Evolutionary conservation across 2,329 filamentous ascomycete genomes (phyloP).

Genomic region (Epichloe aotearoae): DNA sequence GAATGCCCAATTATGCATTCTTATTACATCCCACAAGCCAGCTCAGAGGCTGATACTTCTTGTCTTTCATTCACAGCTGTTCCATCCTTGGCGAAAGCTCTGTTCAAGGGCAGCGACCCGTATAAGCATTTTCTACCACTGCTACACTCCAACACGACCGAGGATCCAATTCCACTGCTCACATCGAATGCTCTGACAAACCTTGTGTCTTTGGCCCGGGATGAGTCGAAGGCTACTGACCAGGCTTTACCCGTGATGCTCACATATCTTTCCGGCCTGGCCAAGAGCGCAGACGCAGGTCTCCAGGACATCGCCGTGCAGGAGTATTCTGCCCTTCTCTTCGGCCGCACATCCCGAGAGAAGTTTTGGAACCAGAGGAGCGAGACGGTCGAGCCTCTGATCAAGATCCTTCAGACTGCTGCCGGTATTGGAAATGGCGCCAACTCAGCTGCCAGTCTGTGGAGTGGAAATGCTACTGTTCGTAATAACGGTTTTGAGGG

Average conservation of each 20-base stretch:
- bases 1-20: not conserved
- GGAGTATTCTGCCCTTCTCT: conserved; percentile 74
- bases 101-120: conserved; percentile 63
- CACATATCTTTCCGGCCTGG: conserved; percentile 71
- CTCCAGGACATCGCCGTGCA: conserved; percentile 93
- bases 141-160: conserved; percentile 61
- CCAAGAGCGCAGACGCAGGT: conserved; percentile 75
- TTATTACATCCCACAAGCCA: not conserved
- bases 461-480: conserved; percentile 39
- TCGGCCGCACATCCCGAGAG: conserved; percentile 58
- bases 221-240: conserved; percentile 51
- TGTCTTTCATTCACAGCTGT: conserved; percentile 42
- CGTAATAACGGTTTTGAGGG: conserved; percentile 51
- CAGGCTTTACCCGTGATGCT: conserved; percentile 72
- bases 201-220: conserved; percentile 57
- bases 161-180: conserved; percentile 78
- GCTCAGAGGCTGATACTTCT: not conserved
- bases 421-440: conserved; percentile 58
- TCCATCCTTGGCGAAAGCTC: conserved; percentile 61
- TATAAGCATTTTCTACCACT: conserved; percentile 77
- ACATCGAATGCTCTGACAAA: conserved; percentile 76
- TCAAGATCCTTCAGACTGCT: conserved; percentile 70
- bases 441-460: conserved; percentile 45
- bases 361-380: conserved; percentile 86
- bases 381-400: conserved; percentile 69